Evolutionary conservation across 768 basidiomycete species (phyloP).

Genomic region (Dentipellis sp.): DNA sequence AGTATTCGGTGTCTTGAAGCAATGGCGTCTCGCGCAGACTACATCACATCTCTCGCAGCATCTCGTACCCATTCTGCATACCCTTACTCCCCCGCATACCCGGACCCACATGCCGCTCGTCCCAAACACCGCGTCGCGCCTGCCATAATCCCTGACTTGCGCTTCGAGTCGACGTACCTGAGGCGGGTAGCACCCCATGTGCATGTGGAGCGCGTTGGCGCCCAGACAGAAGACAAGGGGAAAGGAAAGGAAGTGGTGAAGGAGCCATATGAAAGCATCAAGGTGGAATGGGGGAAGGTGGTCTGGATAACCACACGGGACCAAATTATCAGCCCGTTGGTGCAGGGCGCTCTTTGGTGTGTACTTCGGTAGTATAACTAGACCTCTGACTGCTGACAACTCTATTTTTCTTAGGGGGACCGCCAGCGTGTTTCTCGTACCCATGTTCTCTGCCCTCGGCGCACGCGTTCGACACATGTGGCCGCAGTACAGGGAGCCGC

Average conservation of each 20-base stretch:
- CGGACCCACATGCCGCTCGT: not conserved
- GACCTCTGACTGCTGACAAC: not conserved
- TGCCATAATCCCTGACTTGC: conserved; percentile 57
- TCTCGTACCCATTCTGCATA: not conserved
- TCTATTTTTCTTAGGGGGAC: not conserved
- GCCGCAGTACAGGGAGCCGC: not conserved
- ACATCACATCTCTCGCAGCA: conserved; percentile 10
- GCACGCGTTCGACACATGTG: not conserved
- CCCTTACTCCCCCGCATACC: not conserved
- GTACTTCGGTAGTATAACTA: conserved; percentile 12
- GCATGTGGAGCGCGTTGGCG: conserved; percentile 24
- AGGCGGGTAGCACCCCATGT: conserved; percentile 48
- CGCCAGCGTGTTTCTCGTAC: not conserved
- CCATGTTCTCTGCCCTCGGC: not conserved
- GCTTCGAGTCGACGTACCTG: conserved; percentile 67
- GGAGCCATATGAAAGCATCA: conserved; percentile 20
- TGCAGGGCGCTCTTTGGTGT: conserved; percentile 63
- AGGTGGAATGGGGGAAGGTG: conserved; percentile 48
- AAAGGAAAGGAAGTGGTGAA: conserved; percentile 20
- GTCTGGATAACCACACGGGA: conserved; percentile 58
- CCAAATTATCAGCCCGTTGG: conserved; percentile 56
- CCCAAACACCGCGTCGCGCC: not conserved
- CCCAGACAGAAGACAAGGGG: conserved; percentile 19
- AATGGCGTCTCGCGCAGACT: conserved; percentile 11
- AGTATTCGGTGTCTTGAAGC: not conserved